Percentiles rank a stretch among this genome's conserved stretches.
phyloP scores from a whole-genome alignment of 108 stramenopile genomes.

The Cyclotella cryptica region DNA sequence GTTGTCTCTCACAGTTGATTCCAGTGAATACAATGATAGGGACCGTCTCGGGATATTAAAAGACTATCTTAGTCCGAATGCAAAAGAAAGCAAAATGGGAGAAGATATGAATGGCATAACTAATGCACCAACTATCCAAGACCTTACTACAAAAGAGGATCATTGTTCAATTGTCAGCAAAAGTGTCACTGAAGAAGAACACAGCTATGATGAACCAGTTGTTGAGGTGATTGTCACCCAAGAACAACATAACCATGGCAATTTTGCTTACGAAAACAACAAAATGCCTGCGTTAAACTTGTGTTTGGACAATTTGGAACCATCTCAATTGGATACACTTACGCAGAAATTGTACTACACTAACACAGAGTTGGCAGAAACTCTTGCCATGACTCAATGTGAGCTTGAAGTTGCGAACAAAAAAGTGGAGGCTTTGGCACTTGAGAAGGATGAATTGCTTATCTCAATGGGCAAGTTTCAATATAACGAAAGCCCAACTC shows the following conservation, averaged over 20 bases:
- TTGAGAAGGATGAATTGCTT: neutral
- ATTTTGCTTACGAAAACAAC: neutral
- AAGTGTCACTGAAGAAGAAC: neutral
- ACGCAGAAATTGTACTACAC: conserved; percentile 21
- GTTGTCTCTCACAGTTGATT: neutral
- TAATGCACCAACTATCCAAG: neutral
- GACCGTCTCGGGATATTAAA: conserved; percentile 3
- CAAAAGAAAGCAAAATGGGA: neutral
- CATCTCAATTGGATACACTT: conserved; percentile 4
- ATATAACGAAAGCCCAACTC: neutral
- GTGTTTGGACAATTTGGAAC: conserved; percentile 2
- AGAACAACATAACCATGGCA: neutral
- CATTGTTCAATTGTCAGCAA: no score
- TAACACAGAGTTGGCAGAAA: conserved; percentile 26
- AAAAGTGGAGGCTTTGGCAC: conserved; percentile 3
- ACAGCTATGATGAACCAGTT: neutral
- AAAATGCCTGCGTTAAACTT: neutral
- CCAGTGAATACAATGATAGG: neutral
- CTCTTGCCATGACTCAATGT: conserved; percentile 20
- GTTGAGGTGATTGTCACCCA: neutral
- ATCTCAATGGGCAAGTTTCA: neutral
- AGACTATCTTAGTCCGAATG: conserved; percentile 16
- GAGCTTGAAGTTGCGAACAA: conserved; percentile 5
- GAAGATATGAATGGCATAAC: neutral
- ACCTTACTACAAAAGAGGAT: neutral